phyloP scores from a whole-genome alignment of 495 filamentous ascomycete genomes.

The Beverwykella pulmonaria region DNA sequence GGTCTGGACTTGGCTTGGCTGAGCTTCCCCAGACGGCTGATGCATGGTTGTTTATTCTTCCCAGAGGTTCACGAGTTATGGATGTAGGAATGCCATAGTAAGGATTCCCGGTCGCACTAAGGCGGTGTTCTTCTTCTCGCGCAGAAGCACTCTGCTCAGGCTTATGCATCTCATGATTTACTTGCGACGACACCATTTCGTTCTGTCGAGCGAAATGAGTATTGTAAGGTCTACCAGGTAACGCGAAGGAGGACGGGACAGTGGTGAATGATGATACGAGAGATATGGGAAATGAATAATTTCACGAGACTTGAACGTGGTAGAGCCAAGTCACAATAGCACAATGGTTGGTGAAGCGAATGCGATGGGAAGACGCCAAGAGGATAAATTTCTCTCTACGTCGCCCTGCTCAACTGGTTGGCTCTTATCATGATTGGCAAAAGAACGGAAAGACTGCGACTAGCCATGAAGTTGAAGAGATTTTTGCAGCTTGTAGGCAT shows the following conservation, averaged over 20 bases:
- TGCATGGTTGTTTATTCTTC: no score
- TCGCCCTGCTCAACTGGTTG: no score
- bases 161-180: neutral
- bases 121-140: no score
- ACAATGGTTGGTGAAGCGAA: neutral
- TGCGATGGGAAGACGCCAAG: neutral
- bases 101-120: no score
- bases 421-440: no score
- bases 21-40: no score
- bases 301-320: neutral
- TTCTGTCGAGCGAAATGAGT: no score
- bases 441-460: neutral
- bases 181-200: neutral
- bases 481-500: neutral
- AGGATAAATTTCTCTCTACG: neutral
- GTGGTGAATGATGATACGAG: neutral
- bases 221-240: no score
- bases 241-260: neutral
- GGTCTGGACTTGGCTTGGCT: neutral
- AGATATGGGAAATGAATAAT: neutral
- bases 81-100: no score
- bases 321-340: neutral
- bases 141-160: no score
- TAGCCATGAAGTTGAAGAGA: neutral
- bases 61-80: no score